These are phyloP conservation scores for Sclerotinia trifoliorum DNA, from an alignment of 2,329 filamentous ascomycete genomes.

Conservation along the genomic window DNA sequence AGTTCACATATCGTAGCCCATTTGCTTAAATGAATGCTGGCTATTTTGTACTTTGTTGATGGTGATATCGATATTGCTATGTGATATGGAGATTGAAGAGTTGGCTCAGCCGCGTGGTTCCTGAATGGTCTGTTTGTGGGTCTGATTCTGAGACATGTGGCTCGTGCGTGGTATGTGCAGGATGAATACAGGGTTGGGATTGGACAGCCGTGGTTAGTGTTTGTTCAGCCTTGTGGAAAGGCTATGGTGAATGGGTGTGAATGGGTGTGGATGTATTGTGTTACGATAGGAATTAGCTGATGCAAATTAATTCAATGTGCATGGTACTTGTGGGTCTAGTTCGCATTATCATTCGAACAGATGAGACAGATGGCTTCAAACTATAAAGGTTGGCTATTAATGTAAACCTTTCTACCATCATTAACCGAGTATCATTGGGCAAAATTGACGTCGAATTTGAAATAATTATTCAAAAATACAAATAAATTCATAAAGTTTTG, in stretches of 20 bases:
- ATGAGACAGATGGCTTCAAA: neutral
- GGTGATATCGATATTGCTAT: neutral
- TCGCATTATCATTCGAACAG: neutral
- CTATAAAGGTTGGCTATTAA: too few relatives aligned
- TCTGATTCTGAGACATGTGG: neutral
- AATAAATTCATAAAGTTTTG: too few relatives aligned
- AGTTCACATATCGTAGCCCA: slow-evolving; percentile 5
- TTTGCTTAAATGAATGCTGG: neutral
- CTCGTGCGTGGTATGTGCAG: neutral
- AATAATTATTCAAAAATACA: neutral
- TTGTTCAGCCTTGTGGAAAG: neutral
- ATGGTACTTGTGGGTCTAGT: neutral
- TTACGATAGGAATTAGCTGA: too few relatives aligned
- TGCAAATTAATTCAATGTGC: neutral
- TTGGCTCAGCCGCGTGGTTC: slow-evolving; percentile 4
- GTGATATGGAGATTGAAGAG: neutral
- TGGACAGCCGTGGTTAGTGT: too few relatives aligned
- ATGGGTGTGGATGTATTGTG: too few relatives aligned
- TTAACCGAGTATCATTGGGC: neutral
- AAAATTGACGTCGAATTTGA: neutral
- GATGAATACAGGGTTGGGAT: neutral
- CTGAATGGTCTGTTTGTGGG: neutral
- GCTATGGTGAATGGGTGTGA: neutral
- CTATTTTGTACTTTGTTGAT: neutral
- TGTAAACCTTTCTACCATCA: too few relatives aligned